A percentile compares a stretch with the other conserved stretches of the same genome.
Evolutionary conservation across 2,329 filamentous ascomycete species (phyloP).

Genomic region (Cyanodermella asteris): DNA sequence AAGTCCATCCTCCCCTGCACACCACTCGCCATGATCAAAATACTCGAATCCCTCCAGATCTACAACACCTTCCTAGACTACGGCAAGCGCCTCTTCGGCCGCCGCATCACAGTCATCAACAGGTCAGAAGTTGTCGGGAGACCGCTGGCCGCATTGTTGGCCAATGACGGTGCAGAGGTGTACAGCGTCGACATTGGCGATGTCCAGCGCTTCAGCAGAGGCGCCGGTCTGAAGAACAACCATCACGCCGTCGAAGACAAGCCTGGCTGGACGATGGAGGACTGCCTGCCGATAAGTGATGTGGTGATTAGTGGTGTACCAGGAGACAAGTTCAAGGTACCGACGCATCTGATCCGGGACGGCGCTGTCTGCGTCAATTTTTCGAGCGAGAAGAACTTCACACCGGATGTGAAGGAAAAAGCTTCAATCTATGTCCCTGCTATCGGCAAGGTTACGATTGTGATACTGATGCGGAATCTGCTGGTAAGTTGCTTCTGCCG

Average conservation of each 20-base stretch:
- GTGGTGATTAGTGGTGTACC: constrained; percentile 91
- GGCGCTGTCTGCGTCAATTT: constrained; percentile 99
- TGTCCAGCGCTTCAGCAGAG: constrained; percentile 78
- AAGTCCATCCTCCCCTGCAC: constrained; percentile 94
- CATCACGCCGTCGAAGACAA: constrained; percentile 76
- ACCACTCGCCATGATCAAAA: constrained; percentile 87
- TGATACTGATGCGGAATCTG: constrained; percentile 70
- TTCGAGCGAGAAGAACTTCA: constrained; percentile 87
- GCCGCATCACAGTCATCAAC: constrained; percentile 92
- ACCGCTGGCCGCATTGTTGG: constrained; percentile 74
- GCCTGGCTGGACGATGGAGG: constrained; percentile 54
- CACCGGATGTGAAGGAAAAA: constrained; percentile 75
- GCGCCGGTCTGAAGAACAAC: constrained; percentile 62
- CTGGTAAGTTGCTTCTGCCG: constrained; percentile 47
- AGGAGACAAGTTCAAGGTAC: constrained; percentile 71
- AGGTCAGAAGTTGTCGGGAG: constrained; percentile 87
- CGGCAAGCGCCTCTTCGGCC: constrained; percentile 79
- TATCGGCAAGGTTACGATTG: constrained; percentile 93
- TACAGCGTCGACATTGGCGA: constrained; percentile 88
- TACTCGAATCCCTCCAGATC: constrained; percentile 82
- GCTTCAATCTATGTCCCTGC: constrained; percentile 93
- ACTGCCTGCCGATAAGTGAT: constrained; percentile 72
- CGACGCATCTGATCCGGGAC: constrained; percentile 59
- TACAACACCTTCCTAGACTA: constrained; percentile 90
- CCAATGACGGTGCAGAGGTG: constrained; percentile 87